Base-by-base conservation (phyloP, 176 grass and related monocot species). In the Oryza officinalis region DNA sequence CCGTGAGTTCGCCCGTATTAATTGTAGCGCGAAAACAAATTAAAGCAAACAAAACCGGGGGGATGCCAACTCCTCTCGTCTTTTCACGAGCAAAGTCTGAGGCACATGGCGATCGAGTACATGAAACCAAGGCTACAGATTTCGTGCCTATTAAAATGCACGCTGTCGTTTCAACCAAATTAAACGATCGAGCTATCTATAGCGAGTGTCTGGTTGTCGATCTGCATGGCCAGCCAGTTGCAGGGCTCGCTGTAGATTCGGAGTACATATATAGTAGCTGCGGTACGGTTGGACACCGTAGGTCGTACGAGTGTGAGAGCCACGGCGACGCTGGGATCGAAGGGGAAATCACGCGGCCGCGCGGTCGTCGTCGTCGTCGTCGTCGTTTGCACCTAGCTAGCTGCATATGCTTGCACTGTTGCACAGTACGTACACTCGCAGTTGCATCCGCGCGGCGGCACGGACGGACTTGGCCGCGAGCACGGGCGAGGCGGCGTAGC, bases 291-390 rank as follows among this genome's bases (percentile, higher is more conserved):
- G 27, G 67, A 49, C 30, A 67, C 11, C 33, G 26, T 8, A 27
- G 4, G 17, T 26, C 3, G 35, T 37, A 32, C 27, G 40, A 72
- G 79, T 72, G 80, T 84, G 81, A 88, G 74, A 33, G 47, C 17
- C 17, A 20, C 49, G 49, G 30, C 49, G 28, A 45, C 81, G 37
- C 87, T 20, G 50, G 81, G 77, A 57, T 89, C 87, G 41, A 81
- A 77, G 65, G 5, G 65, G 5, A 63, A 69, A 49, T 15, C 87
- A 81, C 27, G 54, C 69, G 6, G 22, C 37, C 37, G 37, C 37
- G 37, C 37, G 35, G 35, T 37, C 35, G 35, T 37, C 35, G 35
- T 37, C 35, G 6, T 38, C 37, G 37, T 38, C n/a, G n/a, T n/a
- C n/a, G n/a, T n/a, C n/a, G n/a, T n/a, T n/a, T 38, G 37, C 37